Evolutionary conservation across 768 basidiomycete species (phyloP).

Genomic region (Lentinula sp.): DNA sequence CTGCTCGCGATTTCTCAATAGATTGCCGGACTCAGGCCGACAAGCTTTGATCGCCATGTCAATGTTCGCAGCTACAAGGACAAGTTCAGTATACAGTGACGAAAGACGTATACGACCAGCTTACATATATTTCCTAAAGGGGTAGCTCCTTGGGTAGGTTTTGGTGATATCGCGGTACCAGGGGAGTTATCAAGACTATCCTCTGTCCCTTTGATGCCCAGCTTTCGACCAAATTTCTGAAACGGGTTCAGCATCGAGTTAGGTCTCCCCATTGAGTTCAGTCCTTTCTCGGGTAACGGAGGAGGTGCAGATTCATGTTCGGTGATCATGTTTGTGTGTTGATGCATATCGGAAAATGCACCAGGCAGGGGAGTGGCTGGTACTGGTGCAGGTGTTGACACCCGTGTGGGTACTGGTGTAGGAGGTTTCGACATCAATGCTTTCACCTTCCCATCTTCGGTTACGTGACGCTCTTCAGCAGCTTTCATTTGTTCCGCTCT

Average conservation of each 20-base stretch:
- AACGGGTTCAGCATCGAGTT: background rate
- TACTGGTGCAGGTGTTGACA: slow-evolving; percentile 19
- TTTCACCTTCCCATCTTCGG: slow-evolving; percentile 28
- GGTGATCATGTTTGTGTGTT: background rate
- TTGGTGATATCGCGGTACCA: background rate
- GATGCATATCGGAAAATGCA: slow-evolving; percentile 1
- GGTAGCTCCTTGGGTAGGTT: slow-evolving; percentile 21
- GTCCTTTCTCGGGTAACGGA: background rate
- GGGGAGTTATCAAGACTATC: background rate
- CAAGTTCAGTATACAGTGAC: background rate
- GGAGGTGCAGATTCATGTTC: background rate
- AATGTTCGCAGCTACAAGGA: slow-evolving; percentile 49
- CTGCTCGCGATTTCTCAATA: slow-evolving; percentile 57
- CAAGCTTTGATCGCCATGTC: slow-evolving; percentile 71
- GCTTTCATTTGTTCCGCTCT: slow-evolving; percentile 34
- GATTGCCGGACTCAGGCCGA: slow-evolving; percentile 53
- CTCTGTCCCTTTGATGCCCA: background rate
- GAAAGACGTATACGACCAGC: slow-evolving; percentile 4
- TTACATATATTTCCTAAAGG: slow-evolving; percentile 38
- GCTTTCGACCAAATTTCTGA: background rate
- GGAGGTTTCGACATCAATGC: slow-evolving; percentile 6
- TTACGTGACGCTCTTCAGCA: slow-evolving; percentile 26
- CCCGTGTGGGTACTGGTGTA: background rate
- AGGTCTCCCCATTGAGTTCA: background rate
- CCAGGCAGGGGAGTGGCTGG: slow-evolving; percentile 8